Evolutionary conservation across 2,329 filamentous ascomycete genomes (phyloP), one percentile per base, ranked within the genome.

Genomic region (Biscogniauxia marginata): DNA sequence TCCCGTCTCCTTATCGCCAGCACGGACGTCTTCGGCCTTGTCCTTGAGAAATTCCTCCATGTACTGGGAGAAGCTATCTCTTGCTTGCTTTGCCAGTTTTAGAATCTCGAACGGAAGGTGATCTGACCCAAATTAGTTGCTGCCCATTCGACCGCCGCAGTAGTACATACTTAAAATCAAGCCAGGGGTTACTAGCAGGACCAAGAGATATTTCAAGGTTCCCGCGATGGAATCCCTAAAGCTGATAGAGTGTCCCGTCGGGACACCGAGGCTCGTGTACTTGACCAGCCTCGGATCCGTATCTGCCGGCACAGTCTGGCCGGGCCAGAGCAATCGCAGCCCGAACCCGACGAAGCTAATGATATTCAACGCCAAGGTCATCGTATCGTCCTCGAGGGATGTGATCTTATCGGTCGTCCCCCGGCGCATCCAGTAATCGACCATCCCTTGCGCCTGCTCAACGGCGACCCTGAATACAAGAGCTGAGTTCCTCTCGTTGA

Each of bases 401-500:
- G 73, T 71, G 30, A 91, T 77, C 0, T 82, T 83, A 19, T 68
- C 70, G 52, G 75, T 75, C 30, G 22, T 13, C 65, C 73, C 59
- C 69, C 62, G 7, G 71, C 71, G 46, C 6, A 80, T 70, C 85
- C 86, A 90, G 49, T 78, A 77, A 23, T 73, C 69, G 21, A 89
- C 65, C 84, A 90, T 82, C 18, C 80, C 79, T 59, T 82, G 75
- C 0, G 88, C 82, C 73, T 93, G 89, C 54, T 78, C 62, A 20
- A 88, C 75, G 1, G 82, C 78, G 67, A 89, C 86, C 9, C 73
- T 74, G 72, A 86, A 90, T 1, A 89, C 85, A 19, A 89, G 71
- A 11, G 80, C 78, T 55, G 90, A 86, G 70, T 91, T 93, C 72
- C 82, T 85, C 74, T 93, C 90, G 56, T 87, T 90, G 71, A 93